phyloP scores from a whole-genome alignment of 306 rosid species.

The Dicorynia guianensis region DNA sequence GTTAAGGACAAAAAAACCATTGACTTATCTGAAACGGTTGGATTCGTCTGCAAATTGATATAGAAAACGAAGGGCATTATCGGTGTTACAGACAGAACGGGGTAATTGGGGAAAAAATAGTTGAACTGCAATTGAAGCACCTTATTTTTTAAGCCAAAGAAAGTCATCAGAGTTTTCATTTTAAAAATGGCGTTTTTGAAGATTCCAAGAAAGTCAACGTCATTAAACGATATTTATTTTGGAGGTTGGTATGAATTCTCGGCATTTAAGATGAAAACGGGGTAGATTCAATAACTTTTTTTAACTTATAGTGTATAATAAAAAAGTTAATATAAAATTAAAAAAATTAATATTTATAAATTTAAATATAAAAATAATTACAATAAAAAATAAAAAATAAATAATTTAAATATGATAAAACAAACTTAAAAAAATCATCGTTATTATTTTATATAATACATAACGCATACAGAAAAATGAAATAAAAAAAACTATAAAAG shows the following conservation, averaged over 20 bases:
- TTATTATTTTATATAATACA: background rate
- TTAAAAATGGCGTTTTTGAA: too few relatives aligned
- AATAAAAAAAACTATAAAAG: background rate
- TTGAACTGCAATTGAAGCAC: background rate
- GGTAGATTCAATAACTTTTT: too few relatives aligned
- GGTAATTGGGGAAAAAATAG: background rate
- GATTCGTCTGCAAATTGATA: background rate
- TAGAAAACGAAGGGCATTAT: background rate
- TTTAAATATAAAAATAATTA: too few relatives aligned
- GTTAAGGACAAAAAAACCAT: background rate
- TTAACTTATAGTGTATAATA: too few relatives aligned
- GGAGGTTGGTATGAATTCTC: background rate
- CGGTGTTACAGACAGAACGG: background rate
- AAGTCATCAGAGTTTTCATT: too few relatives aligned
- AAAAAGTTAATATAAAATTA: too few relatives aligned
- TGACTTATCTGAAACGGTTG: background rate
- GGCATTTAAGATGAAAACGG: background rate
- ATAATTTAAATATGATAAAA: too few relatives aligned
- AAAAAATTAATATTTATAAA: too few relatives aligned
- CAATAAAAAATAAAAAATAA: too few relatives aligned
- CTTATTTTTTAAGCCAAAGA: background rate
- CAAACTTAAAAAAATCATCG: background rate
- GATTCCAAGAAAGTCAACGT: background rate
- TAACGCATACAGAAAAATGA: background rate
- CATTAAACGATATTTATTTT: background rate